Base-by-base conservation (phyloP, 2,329 filamentous ascomycete genomes). In the Penicillium sp. region DNA sequence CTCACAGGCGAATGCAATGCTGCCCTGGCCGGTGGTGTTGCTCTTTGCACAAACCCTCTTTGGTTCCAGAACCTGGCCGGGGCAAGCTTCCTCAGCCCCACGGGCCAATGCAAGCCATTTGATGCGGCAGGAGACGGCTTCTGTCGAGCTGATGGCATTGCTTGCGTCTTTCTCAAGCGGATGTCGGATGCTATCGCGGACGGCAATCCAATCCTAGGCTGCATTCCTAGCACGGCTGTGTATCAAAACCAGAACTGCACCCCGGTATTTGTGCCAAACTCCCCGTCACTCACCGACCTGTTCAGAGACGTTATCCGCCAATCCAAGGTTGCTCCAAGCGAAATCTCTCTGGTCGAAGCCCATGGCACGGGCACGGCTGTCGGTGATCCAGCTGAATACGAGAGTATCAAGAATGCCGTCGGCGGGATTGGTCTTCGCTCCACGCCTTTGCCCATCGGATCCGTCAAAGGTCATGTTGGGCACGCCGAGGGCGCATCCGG, bases 61-160 rank as follows among this genome's bases (percentile, higher is more conserved):
- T 66, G 45, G 61, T 67, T 59, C 38, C 66, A 69, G 31, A 67
- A 64, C 17, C 59, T 82, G 2, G 73, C 68, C 4, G 71, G 64
- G 0, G 80, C 72, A 0, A 68, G 68, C 1, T 82, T 83, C 59
- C 63, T 83, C 0, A 81, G 76, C 31, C 72, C 73, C 0, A 80
- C 76, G 1, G 82, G 82, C 0, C 70, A 75, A 14, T 84, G 81
- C 57, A 81, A 81, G 52, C 72, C 80, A 3, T 83, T 81, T 58
- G 80, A 82, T 51, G 71, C 74, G 7, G 60, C 68, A 7, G 82
- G 80, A 0, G 80, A 83, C 65, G 82, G 83, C 0, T 84, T 83
- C 63, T 83, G 81, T 55, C 78, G 83, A 6, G 80, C 73, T 0
- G 83, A 84, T 57, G 82, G 75, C 3, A 70, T 74, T 34, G 81